A percentile compares a stretch with the other conserved stretches of the same genome.
These are phyloP conservation scores for Aspergillus sp. DNA, from an alignment of 2,329 filamentous ascomycete species.

Conservation along the genomic window DNA sequence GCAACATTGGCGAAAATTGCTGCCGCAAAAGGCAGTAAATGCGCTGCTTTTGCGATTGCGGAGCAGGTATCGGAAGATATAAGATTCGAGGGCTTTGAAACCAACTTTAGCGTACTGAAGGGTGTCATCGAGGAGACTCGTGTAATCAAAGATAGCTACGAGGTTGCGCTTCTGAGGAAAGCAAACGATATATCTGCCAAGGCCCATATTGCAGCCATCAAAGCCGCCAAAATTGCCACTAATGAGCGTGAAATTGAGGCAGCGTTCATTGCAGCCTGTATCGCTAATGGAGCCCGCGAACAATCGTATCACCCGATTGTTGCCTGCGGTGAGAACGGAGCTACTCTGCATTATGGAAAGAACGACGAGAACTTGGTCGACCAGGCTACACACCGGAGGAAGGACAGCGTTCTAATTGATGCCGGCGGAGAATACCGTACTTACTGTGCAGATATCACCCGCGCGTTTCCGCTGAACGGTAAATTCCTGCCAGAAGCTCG, in stretches of 20 bases:
- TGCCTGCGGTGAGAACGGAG: slow-evolving; percentile 77
- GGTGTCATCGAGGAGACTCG: slow-evolving; percentile 77
- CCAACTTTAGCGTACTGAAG: slow-evolving; percentile 61
- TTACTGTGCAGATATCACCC: slow-evolving; percentile 88
- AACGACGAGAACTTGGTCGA: slow-evolving; percentile 73
- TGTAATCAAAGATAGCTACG: slow-evolving; percentile 81
- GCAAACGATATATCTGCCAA: slow-evolving; percentile 77
- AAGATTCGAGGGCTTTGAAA: slow-evolving; percentile 69
- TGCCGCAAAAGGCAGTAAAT: slow-evolving; percentile 36
- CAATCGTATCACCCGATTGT: slow-evolving; percentile 91
- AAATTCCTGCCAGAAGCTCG: slow-evolving; percentile 67
- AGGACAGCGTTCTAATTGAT: slow-evolving; percentile 78
- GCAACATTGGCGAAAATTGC: slow-evolving; percentile 60
- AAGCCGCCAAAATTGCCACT: slow-evolving; percentile 59
- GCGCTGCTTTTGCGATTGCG: slow-evolving; percentile 72
- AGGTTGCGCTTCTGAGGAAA: slow-evolving; percentile 75
- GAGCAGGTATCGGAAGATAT: slow-evolving; percentile 72
- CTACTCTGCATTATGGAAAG: slow-evolving; percentile 79
- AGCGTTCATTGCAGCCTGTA: slow-evolving; percentile 70
- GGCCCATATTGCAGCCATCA: slow-evolving; percentile 73
- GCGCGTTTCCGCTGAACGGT: slow-evolving; percentile 77
- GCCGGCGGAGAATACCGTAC: slow-evolving; percentile 81
- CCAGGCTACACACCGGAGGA: slow-evolving; percentile 35
- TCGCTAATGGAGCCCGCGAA: slow-evolving; percentile 68
- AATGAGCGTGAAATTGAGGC: slow-evolving; percentile 86